Conservation (phyloP, 441 rosid species). For the Flueggea neowawraea region DNA sequence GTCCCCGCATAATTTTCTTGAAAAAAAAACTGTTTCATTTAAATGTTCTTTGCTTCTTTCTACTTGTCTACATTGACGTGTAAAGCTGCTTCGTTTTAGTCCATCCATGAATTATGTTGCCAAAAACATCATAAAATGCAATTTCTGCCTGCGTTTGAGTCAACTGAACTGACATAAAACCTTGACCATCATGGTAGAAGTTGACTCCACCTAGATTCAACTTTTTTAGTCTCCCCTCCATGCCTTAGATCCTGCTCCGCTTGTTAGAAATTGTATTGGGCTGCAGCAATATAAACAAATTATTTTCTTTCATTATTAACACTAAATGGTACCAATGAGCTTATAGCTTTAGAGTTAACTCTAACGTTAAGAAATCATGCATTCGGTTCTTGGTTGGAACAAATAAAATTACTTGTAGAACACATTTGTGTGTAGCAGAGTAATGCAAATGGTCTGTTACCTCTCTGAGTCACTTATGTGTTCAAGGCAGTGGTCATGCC, state of each 20-base stretch:
- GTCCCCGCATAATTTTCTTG: no score
- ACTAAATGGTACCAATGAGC: no score
- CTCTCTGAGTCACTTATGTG: conserved; percentile 50
- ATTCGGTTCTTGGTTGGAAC: no score
- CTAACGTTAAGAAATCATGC: no score
- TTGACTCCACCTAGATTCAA: conserved; percentile 12
- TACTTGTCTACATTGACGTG: background rate
- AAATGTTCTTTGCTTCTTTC: no score
- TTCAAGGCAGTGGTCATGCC: conserved; percentile 67
- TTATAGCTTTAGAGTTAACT: no score
- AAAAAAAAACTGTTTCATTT: no score
- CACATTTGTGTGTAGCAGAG: no score
- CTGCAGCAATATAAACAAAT: conserved; percentile 4
- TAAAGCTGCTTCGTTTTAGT: conserved; percentile 11
- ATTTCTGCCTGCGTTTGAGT: conserved; percentile 18
- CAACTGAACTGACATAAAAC: conserved; percentile 33
- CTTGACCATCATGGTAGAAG: conserved; percentile 44
- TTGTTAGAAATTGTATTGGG: conserved; percentile 34
- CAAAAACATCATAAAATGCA: conserved; percentile 31
- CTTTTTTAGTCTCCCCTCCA: conserved; percentile 31
- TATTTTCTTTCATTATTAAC: no score
- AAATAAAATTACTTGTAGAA: no score
- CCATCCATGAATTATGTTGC: conserved; percentile 27
- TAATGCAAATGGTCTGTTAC: conserved; percentile 11
- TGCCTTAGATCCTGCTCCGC: conserved; percentile 52